phyloP scores from a whole-genome alignment of 306 rosid species.

The Pueraria montana region DNA sequence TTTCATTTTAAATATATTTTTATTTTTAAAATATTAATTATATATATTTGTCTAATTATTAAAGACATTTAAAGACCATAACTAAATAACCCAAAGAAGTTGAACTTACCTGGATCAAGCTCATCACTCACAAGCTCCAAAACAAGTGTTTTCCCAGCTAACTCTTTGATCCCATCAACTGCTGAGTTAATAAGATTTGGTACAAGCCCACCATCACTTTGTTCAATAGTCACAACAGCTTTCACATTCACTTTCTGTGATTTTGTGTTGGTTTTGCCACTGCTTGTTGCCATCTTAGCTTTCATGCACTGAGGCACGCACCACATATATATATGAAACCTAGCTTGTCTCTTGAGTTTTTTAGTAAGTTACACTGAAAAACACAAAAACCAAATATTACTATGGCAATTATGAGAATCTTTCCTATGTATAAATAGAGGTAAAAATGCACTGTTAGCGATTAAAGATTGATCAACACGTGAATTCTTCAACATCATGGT shows the following conservation, averaged over 20 bases:
- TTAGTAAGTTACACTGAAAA: not conserved
- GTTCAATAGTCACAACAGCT: conserved; percentile 3
- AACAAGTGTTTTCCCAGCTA: conserved; percentile 17
- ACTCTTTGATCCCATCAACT: conserved; percentile 13
- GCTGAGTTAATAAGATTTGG: not conserved
- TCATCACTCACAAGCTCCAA: conserved; percentile 44
- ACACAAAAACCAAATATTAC: not conserved
- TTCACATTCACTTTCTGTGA: not conserved
- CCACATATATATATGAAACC: not conserved
- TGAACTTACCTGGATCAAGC: conserved; percentile 37
- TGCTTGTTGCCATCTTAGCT: conserved; percentile 1
- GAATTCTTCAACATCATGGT: not conserved
- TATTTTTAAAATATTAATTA: too few species aligned
- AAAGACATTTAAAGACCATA: too few species aligned
- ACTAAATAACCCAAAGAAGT: not conserved
- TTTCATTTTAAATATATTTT: too few species aligned
- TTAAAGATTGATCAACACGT: not conserved
- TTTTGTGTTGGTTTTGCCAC: not conserved
- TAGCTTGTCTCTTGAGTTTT: not conserved
- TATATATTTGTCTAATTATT: too few species aligned
- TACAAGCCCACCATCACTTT: not conserved
- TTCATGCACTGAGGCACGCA: not conserved
- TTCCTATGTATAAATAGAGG: not conserved
- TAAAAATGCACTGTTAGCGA: not conserved
- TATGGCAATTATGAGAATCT: not conserved